Evolutionary conservation across 1,284 basidiomycete genomes (phyloP), one percentile per base, ranked within the genome.

Genomic region (Neolentinus lepideus): DNA sequence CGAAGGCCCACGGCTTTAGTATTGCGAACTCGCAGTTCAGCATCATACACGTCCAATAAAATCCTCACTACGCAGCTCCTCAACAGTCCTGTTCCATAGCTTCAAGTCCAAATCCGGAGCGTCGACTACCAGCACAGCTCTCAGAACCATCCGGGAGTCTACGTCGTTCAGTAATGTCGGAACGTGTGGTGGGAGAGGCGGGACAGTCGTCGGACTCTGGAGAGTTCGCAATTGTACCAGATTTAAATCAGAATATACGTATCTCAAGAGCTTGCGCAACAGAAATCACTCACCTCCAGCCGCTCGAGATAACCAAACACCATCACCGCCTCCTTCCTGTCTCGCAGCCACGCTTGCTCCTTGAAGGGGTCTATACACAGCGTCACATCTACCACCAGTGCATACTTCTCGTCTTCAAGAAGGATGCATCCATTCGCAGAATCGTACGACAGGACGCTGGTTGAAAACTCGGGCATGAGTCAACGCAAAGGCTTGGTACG

Each of bases 281-380:
- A 29, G 9, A 24, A 11, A 21, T 16, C 11, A 64, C 76, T 64
- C 64, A 80, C 79, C 60, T 69, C 63, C 55, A 66, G 64, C 31
- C 64, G 64, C 61, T 85, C 83, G 53, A 85, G 66, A 64, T 82
- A 73, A 24, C 84, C 84, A 52, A 85, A 65, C 19, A 75, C 75
- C 68, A 78, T 76, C 36, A 83, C 67, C 33, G 71, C 71, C 57
- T 71, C 67, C 59, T 79, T 71, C n/a, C 69, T 71, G 58, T 85
- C 81, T 53, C 71, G 66, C 33, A 75, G 69, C 84, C 84, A 85
- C 25, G 62, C 6, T 14, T 29, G 21, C 26, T 22, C 8, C 47
- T 26, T 21, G 47, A 16, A 50, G 4, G 47, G 47, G 22, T 50
- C 47, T 4, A 29, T 16, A n/a, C 47, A 50, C 4, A 50, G 6